These are phyloP conservation scores for Populus nigra DNA, from an alignment of 345 rosid species.

Conservation along the genomic window DNA sequence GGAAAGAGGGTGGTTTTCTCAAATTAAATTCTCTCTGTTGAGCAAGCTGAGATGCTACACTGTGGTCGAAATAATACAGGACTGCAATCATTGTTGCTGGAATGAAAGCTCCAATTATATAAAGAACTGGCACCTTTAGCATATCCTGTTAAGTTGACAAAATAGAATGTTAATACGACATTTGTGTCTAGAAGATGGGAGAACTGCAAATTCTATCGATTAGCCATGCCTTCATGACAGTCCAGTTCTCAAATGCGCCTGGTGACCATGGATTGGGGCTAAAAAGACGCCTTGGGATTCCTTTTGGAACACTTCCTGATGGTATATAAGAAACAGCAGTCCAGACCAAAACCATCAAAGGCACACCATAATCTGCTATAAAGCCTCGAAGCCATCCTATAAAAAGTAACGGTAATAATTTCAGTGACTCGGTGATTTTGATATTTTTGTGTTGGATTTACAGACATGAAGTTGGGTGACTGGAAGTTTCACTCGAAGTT, in stretches of 20 bases:
- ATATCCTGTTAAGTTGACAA: conserved; percentile 30
- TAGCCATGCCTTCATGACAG: conserved; percentile 24
- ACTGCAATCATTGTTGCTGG: conserved; percentile 37
- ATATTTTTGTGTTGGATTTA: neutral
- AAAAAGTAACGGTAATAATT: neutral
- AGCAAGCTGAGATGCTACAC: conserved; percentile 36
- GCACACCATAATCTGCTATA: conserved; percentile 32
- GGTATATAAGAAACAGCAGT: conserved; percentile 28
- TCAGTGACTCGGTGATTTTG: neutral
- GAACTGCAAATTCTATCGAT: neutral
- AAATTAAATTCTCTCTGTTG: conserved; percentile 35
- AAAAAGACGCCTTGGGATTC: conserved; percentile 27
- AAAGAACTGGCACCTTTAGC: conserved; percentile 26
- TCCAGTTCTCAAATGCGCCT: conserved; percentile 31
- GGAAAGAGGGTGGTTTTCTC: conserved; percentile 34
- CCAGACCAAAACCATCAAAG: conserved; percentile 31
- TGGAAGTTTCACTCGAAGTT: neutral
- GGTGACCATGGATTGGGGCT: conserved; percentile 35
- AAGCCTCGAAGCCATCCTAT: conserved; percentile 28
- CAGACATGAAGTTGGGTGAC: neutral
- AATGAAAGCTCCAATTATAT: conserved; percentile 33
- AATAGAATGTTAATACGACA: neutral
- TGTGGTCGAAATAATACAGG: conserved; percentile 33
- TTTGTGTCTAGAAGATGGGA: neutral
- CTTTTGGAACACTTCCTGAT: conserved; percentile 18